These are phyloP conservation scores for Aristolochia californica DNA, from an alignment of 164 flowering plant species.

Conservation along the genomic window DNA sequence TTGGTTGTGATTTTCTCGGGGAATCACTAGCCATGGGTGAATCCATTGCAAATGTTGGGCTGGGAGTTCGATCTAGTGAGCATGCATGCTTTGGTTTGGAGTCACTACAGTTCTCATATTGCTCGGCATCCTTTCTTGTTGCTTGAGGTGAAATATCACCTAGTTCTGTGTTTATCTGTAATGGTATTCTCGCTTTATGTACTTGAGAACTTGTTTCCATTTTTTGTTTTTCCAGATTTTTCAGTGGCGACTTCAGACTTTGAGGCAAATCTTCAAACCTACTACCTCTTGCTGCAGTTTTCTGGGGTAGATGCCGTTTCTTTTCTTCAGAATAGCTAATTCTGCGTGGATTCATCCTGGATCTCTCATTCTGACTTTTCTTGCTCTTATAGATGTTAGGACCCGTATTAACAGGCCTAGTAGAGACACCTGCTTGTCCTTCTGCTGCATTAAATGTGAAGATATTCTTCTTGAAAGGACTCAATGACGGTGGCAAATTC, in stretches of 20 bases:
- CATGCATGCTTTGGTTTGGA: conserved; percentile 6
- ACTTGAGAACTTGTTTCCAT: no score
- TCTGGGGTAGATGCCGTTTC: conserved; percentile 12
- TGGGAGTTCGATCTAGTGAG: conserved; percentile 12
- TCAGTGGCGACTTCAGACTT: no score
- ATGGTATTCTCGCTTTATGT: no score
- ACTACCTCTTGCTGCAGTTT: conserved; percentile 11
- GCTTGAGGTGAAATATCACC: conserved; percentile 15
- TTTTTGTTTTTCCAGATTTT: no score
- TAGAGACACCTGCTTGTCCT: conserved; percentile 17
- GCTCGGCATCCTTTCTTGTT: conserved; percentile 11
- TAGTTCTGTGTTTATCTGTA: conserved; percentile 3
- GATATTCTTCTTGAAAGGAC: conserved; percentile 17
- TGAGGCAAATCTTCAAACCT: conserved; percentile 8
- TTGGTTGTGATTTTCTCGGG: conserved; percentile 16
- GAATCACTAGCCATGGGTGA: conserved; percentile 18
- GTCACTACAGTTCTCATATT: conserved; percentile 7
- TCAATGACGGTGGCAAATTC: not conserved
- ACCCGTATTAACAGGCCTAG: no score
- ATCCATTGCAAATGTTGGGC: conserved; percentile 28
- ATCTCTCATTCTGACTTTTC: conserved; percentile 16
- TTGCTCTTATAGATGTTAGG: conserved; percentile 16
- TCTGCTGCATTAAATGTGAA: conserved; percentile 32
- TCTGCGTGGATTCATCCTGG: conserved; percentile 17
- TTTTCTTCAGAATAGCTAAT: conserved; percentile 12